Evolutionary conservation across 2,329 filamentous ascomycete species (phyloP).

Genomic region (Hortaea werneckii): DNA sequence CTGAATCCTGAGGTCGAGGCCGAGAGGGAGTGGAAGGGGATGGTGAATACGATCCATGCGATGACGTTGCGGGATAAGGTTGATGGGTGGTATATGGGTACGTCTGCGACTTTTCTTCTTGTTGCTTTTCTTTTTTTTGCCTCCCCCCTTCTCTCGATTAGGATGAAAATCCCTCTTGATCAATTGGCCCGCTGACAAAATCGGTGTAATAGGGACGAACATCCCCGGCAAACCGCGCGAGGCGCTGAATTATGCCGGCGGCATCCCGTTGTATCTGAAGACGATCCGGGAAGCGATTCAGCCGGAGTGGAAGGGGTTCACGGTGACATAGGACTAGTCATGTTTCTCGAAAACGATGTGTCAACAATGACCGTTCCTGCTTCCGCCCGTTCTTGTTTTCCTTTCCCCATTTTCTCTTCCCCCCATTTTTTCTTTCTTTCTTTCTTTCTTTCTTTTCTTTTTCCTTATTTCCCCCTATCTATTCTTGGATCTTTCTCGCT

Average conservation of each 20-base stretch:
- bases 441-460: too few species aligned
- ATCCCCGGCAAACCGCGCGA: conserved; percentile 27
- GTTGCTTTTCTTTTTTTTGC: too few species aligned
- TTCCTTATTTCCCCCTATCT: too few species aligned
- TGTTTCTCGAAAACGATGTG: too few species aligned
- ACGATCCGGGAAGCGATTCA: conserved; percentile 29
- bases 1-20: conserved; percentile 32
- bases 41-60: conserved; percentile 30
- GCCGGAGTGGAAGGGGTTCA: conserved; percentile 15
- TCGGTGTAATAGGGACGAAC: background rate
- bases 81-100: conserved; percentile 31
- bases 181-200: too few species aligned
- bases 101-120: background rate
- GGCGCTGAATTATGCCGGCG: conserved; percentile 29
- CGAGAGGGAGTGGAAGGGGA: conserved; percentile 30
- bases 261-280: conserved; percentile 26
- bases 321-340: background rate
- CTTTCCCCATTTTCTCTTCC: too few species aligned
- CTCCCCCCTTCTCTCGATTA: background rate
- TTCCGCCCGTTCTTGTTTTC: too few species aligned
- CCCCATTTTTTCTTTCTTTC: too few species aligned
- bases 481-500: too few species aligned
- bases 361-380: too few species aligned
- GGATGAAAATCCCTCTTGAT: background rate
- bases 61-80: conserved; percentile 33